Base-by-base conservation (phyloP, 192 early-diverging fungal species). In the Coemansia sp. region DNA sequence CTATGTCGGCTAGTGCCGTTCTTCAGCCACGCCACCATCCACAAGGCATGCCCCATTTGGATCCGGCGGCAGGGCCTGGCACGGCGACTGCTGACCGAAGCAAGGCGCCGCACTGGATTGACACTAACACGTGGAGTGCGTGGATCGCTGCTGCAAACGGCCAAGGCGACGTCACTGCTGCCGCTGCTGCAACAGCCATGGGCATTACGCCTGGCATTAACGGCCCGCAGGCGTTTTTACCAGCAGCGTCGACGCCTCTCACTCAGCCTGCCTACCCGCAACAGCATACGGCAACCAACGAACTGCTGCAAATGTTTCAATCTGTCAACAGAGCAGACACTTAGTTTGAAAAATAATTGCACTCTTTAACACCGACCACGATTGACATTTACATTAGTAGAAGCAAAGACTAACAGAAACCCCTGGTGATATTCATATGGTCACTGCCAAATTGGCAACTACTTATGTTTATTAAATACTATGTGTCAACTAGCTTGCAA, bases 71-170 rank as follows among this genome's bases (percentile, higher is more conserved):
- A 5, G 4, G 40, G 11, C 11, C 54, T 24, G 37, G 54, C 29
- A 36, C 18, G 27, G n/a, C 32, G 17, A 10, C 33, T 5, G 36
- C 40, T 3, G 66, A 72, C 46, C 60, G 70, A 3, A 54, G 50
- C 4, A 73, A 70, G 61, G 70, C 76, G 1, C 76, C 76, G 17
- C 76, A 80, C 27, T 80, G 76, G 76, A 61, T 80, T 0, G 71
- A 80, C 35, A 63, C 59, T 1, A 50, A 38, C 8, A 19, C 62
- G 26, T 74, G 70, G 71, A 72, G 70, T 15, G 64, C 60, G 58
- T 80, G 76, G 76, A 80, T 80, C 27, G 76, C 70, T 11, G 76
- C 76, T 4, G 76, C 76, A 1, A 74, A 80, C 33, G 76, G 76
- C 7, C 63, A 80, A 6, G 36, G 63, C 11, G 61, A 65, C 39